Conservation (phyloP, 2,329 filamentous ascomycete genomes). For the Penicillium concentricum region DNA sequence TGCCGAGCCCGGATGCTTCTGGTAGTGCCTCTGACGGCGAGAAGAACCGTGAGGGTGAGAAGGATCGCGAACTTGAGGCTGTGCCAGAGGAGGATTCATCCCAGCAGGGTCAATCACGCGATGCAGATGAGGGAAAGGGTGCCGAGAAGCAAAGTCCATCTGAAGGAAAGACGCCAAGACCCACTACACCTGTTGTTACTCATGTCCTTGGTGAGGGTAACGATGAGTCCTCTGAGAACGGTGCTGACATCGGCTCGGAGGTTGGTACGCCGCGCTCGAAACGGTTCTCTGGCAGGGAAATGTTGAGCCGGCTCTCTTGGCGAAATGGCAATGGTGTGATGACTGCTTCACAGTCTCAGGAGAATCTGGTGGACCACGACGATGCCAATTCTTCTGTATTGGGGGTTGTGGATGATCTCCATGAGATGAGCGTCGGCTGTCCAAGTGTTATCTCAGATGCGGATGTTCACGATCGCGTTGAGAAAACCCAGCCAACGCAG, state of each 20-base stretch:
- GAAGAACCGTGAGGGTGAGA: slow-evolving; percentile 2
- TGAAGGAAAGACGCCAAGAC: background rate
- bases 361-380: slow-evolving; percentile 32
- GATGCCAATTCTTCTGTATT: slow-evolving; percentile 26
- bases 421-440: slow-evolving; percentile 17
- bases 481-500: background rate
- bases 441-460: slow-evolving; percentile 14
- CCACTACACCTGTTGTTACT: slow-evolving; percentile 8
- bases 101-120: background rate
- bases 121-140: background rate
- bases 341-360: slow-evolving; percentile 30
- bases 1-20: slow-evolving; percentile 18
- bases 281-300: slow-evolving; percentile 30
- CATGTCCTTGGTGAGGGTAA: slow-evolving; percentile 44
- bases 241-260: slow-evolving; percentile 52
- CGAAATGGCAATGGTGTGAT: slow-evolving; percentile 15
- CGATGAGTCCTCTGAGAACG: slow-evolving; percentile 61
- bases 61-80: slow-evolving; percentile 8
- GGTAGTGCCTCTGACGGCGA: slow-evolving; percentile 23
- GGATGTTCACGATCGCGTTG: background rate
- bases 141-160: background rate
- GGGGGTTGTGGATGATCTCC: slow-evolving; percentile 27
- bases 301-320: slow-evolving; percentile 28
- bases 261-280: slow-evolving; percentile 31
- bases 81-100: slow-evolving; percentile 13